Evolutionary conservation across 768 basidiomycete species (phyloP).

Genomic region (Mycena galericulata): DNA sequence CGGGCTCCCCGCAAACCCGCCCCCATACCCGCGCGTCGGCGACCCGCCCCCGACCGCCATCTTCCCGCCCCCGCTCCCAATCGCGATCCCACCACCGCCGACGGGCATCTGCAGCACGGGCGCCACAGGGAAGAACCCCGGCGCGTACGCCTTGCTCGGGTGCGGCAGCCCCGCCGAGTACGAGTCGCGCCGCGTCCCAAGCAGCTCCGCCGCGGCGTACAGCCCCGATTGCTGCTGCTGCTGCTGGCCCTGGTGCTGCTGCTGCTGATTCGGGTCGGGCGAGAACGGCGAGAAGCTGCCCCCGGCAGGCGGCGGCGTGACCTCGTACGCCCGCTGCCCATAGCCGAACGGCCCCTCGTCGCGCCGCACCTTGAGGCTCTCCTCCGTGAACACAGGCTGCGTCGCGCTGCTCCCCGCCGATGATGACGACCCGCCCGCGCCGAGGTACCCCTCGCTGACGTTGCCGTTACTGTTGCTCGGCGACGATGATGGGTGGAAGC

Average conservation of each 20-base stretch:
- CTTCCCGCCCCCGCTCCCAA: slow-evolving; percentile 43
- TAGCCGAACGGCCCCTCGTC: slow-evolving; percentile 30
- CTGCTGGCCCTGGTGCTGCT: slow-evolving; percentile 36
- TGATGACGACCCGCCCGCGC: neutral
- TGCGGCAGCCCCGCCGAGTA: slow-evolving; percentile 54
- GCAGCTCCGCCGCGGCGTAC: slow-evolving; percentile 31
- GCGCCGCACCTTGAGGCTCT: slow-evolving; percentile 30
- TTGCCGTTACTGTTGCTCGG: slow-evolving; percentile 30
- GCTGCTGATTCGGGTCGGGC: slow-evolving; percentile 71
- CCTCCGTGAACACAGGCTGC: slow-evolving; percentile 47
- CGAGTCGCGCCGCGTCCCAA: slow-evolving; percentile 50
- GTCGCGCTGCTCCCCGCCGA: slow-evolving; percentile 28
- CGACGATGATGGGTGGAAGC: slow-evolving; percentile 37
- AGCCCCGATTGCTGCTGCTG: slow-evolving; percentile 18
- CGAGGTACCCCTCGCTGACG: slow-evolving; percentile 9
- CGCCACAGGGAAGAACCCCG: slow-evolving; percentile 57
- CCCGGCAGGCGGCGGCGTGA: slow-evolving; percentile 22
- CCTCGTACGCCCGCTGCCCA: slow-evolving; percentile 29
- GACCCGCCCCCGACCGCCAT: slow-evolving; percentile 47
- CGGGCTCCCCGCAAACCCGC: slow-evolving; percentile 57
- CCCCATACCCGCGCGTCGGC: slow-evolving; percentile 58
- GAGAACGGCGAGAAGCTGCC: slow-evolving; percentile 79
- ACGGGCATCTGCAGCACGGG: slow-evolving; percentile 52
- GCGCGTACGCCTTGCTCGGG: slow-evolving; percentile 61
- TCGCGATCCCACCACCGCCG: slow-evolving; percentile 30